Evolutionary conservation across 2,329 filamentous ascomycete genomes (phyloP).

Genomic region (Fusarium begoniae): DNA sequence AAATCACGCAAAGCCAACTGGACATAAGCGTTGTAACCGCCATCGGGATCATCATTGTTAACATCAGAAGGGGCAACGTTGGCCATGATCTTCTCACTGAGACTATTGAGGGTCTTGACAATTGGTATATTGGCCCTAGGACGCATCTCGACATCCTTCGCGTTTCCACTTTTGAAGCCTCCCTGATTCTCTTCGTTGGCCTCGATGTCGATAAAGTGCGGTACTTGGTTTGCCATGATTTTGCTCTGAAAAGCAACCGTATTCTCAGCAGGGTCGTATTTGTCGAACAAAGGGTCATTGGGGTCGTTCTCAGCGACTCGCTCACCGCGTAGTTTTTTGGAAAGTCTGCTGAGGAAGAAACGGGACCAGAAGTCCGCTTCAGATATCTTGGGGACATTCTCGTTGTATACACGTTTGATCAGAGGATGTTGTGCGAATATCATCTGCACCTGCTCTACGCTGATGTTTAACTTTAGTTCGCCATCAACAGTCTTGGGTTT

Average conservation of each 20-base stretch:
- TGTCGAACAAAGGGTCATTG: conserved; percentile 82
- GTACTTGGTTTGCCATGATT: conserved; percentile 73
- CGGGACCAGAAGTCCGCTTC: conserved; percentile 90
- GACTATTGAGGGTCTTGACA: conserved; percentile 85
- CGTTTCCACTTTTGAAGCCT: conserved; percentile 81
- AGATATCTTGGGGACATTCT: conserved; percentile 83
- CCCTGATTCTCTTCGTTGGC: conserved; percentile 96
- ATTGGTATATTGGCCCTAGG: conserved; percentile 85
- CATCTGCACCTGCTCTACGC: conserved; percentile 89
- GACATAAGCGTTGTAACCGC: conserved; percentile 77
- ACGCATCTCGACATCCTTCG: conserved; percentile 89
- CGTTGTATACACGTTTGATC: conserved; percentile 89
- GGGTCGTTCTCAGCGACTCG: conserved; percentile 81
- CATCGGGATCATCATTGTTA: conserved; percentile 64
- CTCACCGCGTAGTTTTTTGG: conserved; percentile 92
- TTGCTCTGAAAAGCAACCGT: conserved; percentile 61
- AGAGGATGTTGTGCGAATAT: conserved; percentile 94
- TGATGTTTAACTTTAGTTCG: conserved; percentile 82
- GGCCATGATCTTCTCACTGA: conserved; percentile 93
- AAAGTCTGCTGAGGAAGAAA: conserved; percentile 90
- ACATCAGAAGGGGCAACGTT: conserved; percentile 83
- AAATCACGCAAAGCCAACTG: conserved; percentile 84
- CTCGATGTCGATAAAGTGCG: conserved; percentile 90
- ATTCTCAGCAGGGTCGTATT: conserved; percentile 81
- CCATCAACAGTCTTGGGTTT: conserved; percentile 67